These are phyloP conservation scores for Aechmea fasciata DNA, from an alignment of 176 grass and related monocot species.

Conservation along the genomic window DNA sequence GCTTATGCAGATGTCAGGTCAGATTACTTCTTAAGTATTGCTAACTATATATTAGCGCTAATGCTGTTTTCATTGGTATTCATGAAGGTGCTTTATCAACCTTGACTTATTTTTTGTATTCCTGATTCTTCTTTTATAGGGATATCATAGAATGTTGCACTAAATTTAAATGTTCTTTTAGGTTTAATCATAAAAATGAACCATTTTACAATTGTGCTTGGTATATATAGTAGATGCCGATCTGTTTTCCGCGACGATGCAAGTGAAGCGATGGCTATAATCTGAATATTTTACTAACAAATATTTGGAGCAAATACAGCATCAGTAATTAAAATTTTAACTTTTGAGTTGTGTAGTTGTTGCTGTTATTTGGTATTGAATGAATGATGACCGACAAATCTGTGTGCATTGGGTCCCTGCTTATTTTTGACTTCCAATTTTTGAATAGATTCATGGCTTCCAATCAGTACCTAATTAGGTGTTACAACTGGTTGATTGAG, in stretches of 20 bases:
- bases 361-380: too few species aligned
- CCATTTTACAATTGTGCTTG: neutral
- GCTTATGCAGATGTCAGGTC: conserved; percentile 98
- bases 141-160: neutral
- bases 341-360: too few species aligned
- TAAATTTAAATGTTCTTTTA: neutral
- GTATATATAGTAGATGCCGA: neutral
- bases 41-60: neutral
- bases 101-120: neutral
- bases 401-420: too few species aligned
- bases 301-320: too few species aligned
- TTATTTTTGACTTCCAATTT: too few species aligned
- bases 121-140: neutral
- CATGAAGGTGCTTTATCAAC: neutral
- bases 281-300: too few species aligned
- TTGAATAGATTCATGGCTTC: neutral
- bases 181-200: neutral
- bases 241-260: too few species aligned
- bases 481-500: neutral
- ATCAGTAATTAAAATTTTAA: too few species aligned
- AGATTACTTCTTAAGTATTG: conserved; percentile 7
- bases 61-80: too few species aligned
- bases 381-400: too few species aligned
- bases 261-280: too few species aligned
- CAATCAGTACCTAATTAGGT: neutral